Percentiles rank a stretch among this genome's conserved stretches.
Conservation (phyloP, 1,284 basidiomycete species). For the Microbotryomycetes sp. region DNA sequence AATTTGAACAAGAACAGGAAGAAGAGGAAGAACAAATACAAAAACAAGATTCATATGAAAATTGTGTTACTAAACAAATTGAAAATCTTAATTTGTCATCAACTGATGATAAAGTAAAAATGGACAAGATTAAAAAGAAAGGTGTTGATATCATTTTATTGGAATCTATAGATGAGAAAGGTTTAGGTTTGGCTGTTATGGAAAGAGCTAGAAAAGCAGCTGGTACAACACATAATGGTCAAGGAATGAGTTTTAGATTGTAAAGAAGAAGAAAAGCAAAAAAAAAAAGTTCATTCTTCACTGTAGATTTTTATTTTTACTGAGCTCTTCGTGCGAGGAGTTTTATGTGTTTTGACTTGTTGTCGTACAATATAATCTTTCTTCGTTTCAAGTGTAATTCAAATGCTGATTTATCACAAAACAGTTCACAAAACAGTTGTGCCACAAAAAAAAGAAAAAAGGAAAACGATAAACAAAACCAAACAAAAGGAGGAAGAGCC, state of each 20-base stretch:
- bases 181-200: constrained; percentile 91
- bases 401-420: too few species aligned
- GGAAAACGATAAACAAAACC: too few species aligned
- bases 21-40: constrained; percentile 57
- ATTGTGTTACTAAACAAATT: too few species aligned
- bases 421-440: too few species aligned
- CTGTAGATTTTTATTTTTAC: too few species aligned
- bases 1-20: constrained; percentile 45
- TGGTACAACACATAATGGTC: constrained; percentile 42
- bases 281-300: neutral
- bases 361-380: too few species aligned
- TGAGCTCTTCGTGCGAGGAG: too few species aligned
- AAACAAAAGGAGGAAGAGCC: neutral
- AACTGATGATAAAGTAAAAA: neutral
- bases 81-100: neutral
- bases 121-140: constrained; percentile 37
- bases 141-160: constrained; percentile 80
- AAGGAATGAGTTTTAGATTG: constrained; percentile 1
- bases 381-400: too few species aligned
- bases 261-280: neutral
- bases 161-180: constrained; percentile 73
- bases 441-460: too few species aligned
- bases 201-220: constrained; percentile 96
- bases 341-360: too few species aligned
- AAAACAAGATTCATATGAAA: too few species aligned